Evolutionary conservation across 1,284 basidiomycete species (phyloP).

Genomic region (Ceratorhiza oryzae-sativae): DNA sequence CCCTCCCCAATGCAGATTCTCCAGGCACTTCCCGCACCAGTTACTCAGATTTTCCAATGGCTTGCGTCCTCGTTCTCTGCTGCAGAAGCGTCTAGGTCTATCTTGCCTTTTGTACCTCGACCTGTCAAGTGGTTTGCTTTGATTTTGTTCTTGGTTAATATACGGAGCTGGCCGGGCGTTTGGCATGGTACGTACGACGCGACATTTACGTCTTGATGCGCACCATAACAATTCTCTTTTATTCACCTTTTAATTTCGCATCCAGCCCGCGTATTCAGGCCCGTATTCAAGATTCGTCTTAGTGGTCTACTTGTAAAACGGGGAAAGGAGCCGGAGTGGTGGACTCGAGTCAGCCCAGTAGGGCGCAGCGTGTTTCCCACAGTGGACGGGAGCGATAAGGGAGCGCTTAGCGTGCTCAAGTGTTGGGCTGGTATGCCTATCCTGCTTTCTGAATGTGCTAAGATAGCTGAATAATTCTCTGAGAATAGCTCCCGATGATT

Average conservation of each 20-base stretch:
- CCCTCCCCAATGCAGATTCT: conserved; percentile 18
- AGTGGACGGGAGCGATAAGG: conserved; percentile 15
- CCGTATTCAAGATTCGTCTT: conserved; percentile 7
- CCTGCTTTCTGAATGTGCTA: neutral
- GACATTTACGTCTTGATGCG: neutral
- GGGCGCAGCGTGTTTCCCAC: conserved; percentile 31
- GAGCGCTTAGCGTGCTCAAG: conserved; percentile 24
- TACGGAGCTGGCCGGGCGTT: conserved; percentile 41
- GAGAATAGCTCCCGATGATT: conserved; percentile 65
- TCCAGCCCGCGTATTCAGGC: conserved; percentile 16
- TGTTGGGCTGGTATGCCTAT: conserved; percentile 20
- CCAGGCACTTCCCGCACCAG: conserved; percentile 1
- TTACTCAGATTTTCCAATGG: conserved; percentile 13
- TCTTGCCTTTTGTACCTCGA: conserved; percentile 42
- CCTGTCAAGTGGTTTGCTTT: conserved; percentile 41
- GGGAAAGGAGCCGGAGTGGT: neutral
- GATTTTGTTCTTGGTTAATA: conserved; percentile 41
- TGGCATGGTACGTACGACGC: conserved; percentile 42
- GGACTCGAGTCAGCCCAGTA: conserved; percentile 4
- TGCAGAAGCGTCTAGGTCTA: conserved; percentile 29
- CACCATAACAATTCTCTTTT: too few relatives aligned
- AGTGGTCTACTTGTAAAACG: neutral
- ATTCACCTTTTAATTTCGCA: neutral
- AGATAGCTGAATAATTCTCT: neutral
- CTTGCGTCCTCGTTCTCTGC: conserved; percentile 17